phyloP scores from a whole-genome alignment of 495 filamentous ascomycete species.

The Penicillium alfredii region DNA sequence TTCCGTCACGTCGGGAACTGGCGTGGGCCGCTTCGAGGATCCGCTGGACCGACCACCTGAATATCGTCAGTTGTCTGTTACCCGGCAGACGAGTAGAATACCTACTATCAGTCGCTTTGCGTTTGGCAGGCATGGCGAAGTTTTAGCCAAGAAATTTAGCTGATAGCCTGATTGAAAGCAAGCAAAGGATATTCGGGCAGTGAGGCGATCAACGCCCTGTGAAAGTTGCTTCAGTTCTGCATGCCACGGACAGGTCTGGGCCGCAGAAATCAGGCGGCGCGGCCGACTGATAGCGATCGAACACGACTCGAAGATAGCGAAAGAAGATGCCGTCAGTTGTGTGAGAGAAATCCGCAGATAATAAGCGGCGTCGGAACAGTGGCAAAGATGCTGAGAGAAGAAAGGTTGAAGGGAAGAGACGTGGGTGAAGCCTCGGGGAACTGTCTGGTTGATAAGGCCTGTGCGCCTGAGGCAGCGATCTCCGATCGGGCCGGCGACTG shows the following conservation, averaged over 20 bases:
- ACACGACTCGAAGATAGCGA: no score
- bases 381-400: not conserved
- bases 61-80: conserved; percentile 26
- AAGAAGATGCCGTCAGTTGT: no score
- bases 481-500: conserved; percentile 12
- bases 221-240: conserved; percentile 12
- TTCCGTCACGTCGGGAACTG: conserved; percentile 58
- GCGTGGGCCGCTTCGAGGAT: conserved; percentile 60
- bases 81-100: not conserved
- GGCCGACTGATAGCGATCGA: no score
- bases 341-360: no score
- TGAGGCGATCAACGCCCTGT: conserved; percentile 16
- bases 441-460: conserved; percentile 4
- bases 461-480: conserved; percentile 21
- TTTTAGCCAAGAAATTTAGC: no score
- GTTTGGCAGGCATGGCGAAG: conserved; percentile 71
- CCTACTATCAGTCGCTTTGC: conserved; percentile 62
- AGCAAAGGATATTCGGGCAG: not conserved
- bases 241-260: conserved; percentile 16
- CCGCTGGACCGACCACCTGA: conserved; percentile 51
- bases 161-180: not conserved
- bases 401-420: not conserved
- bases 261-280: conserved; percentile 16
- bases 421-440: conserved; percentile 2
- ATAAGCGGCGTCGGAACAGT: no score